Conservation (phyloP, 2,329 filamentous ascomycete species). For the Drechslerella coelobrocha region DNA sequence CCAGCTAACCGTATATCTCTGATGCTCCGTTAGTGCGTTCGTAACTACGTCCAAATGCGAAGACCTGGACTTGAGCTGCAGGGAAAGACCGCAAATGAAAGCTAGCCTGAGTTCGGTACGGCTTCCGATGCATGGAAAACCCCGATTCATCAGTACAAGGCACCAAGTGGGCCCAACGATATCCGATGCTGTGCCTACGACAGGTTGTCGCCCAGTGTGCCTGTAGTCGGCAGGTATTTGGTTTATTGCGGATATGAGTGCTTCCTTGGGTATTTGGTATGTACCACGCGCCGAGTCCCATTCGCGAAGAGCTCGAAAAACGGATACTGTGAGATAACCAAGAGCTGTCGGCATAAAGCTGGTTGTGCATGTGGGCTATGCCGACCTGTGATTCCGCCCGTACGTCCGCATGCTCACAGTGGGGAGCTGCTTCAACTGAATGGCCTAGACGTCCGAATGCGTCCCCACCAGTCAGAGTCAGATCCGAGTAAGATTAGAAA, state of each 20-base stretch:
- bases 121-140: slow-evolving; percentile 31
- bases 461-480: slow-evolving; percentile 45
- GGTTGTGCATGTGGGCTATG: not conserved
- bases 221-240: no score
- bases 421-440: slow-evolving; percentile 14
- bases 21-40: no score
- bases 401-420: not conserved
- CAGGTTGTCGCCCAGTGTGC: no score
- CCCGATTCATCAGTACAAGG: slow-evolving; percentile 2
- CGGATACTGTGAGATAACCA: not conserved
- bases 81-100: no score
- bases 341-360: not conserved
- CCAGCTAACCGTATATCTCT: no score
- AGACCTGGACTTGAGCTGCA: no score
- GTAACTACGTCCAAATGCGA: no score
- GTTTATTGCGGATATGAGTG: slow-evolving; percentile 2
- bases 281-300: no score
- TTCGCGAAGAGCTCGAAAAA: no score
- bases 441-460: slow-evolving; percentile 40
- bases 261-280: no score
- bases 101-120: slow-evolving; percentile 27
- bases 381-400: slow-evolving; percentile 11
- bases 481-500: slow-evolving; percentile 16
- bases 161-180: not conserved
- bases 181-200: not conserved